Base-by-base conservation (phyloP, 169 alveolate genomes). In the Plasmodium fragile region DNA sequence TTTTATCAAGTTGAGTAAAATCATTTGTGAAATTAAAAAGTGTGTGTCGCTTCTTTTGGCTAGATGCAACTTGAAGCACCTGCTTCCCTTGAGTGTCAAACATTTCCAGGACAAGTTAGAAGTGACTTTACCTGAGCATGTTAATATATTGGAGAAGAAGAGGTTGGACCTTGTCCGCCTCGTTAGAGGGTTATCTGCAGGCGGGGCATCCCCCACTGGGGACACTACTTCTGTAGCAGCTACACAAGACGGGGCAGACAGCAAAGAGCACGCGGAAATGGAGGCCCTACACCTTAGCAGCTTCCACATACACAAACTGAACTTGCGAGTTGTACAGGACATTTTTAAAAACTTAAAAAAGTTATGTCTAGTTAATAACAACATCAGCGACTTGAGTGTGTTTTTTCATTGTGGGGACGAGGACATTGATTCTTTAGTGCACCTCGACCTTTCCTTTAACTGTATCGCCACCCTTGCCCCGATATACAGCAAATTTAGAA, bases 1-100 rank as follows among this genome's bases (percentile, higher is more conserved):
- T 78, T 87, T 87, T 87, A 87, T 87, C 2, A 87, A 78, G 39
- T 78, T 87, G 70, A 87, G 93, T 18, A 87, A 87, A 87, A 41
- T 87, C 13, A 87, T 87, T 59, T 87, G 93, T 59, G 93, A 87
- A 70, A 87, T 87, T 2, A 55, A 65, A 49, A 87, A 87, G 70
- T 77, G 72, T 78, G 49, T 78, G 32, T 78, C 8, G n/a, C 2
- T 36, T 6, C 70, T 87, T 7, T 39, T 87, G 22, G 11, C 30
- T 4, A 85, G 65, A 55, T 25, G 34, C 11, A 83, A 83, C 3
- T 83, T 41, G 18, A 39, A 70, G 28, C 18, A 39, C 53, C 75
- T 65, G n/a, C 75, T 65, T 18, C 41, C 10, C 36, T 25, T 65
- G 75, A 4, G 75, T 22, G 36, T 7, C 32, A 65, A 65, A n/a